Base-by-base conservation (phyloP, 2,329 filamentous ascomycete genomes). In the Penicillium olsonii region DNA sequence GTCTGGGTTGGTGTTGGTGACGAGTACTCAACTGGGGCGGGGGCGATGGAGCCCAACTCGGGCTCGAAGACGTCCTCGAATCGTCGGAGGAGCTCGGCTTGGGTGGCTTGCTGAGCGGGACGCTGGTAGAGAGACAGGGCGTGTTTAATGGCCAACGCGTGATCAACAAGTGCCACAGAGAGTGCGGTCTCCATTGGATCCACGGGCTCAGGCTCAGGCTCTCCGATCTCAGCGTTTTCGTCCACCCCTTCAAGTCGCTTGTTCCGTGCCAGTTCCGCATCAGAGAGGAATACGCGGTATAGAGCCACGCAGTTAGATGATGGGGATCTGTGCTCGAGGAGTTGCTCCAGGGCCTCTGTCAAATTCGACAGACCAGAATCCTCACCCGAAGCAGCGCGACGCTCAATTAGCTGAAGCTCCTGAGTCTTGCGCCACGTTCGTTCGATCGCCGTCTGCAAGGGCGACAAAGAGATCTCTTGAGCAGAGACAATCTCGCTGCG, bases 351-450 rank as follows among this genome's bases (percentile, higher is more conserved):
- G 10, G 88, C 86, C 59, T 94, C 89, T 0, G 90, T 81, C 27
- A 96, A 77, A 38, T 84, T 76, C 35, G 83, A 81, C 14, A 86
- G 81, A 37, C 83, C 82, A 8, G 85, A 82, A 29, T 90, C 84
- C 48, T 92, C 88, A 5, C 87, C 87, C 18, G 89, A 85, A 1
- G 78, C 74, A 8, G 92, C 78, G 42, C 85, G 84, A 67, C 87
- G 89, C 67, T 95, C 90, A 1, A 96, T 76, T 0, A 80, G 72
- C 1, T 83, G 78, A 75, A 97, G 83, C 70, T 97, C 92, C 50
- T 89, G 84, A 1, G 92, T 95, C 76, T 96, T 96, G 51, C 92
- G 84, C 61, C 90, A 87, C 26, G 94, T 92, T 14, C 92, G 85
- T 68, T 97, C 92, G 53, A 97, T 78, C 0, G 88, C 92, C n/a